Evolutionary conservation across 768 basidiomycete genomes (phyloP).

Genomic region (Gelatoporia subvermispora): DNA sequence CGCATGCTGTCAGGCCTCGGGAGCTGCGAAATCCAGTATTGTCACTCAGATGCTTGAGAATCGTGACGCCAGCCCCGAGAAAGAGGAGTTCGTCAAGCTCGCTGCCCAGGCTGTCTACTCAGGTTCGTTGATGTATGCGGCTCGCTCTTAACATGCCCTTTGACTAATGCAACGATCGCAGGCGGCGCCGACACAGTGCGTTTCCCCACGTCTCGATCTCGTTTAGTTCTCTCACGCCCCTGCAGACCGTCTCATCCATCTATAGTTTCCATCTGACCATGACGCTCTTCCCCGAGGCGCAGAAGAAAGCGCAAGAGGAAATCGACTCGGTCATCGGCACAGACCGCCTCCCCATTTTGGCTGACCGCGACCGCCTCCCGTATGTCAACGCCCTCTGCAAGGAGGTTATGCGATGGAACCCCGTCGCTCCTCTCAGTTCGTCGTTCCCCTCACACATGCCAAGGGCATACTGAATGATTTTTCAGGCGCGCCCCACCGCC

Average conservation of each 20-base stretch:
- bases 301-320: constrained; percentile 25
- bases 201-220: constrained; percentile 10
- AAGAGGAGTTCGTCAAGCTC: constrained; percentile 65
- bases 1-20: constrained; percentile 40
- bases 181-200: constrained; percentile 38
- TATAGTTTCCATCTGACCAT: constrained; percentile 28
- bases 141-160: not conserved
- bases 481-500: constrained; percentile 25
- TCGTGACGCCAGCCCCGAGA: constrained; percentile 44
- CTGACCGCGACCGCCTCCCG: constrained; percentile 20
- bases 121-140: no score
- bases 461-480: not conserved
- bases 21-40: constrained; percentile 54
- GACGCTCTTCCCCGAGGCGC: constrained; percentile 25
- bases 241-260: constrained; percentile 24
- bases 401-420: constrained; percentile 26
- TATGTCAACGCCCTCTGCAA: constrained; percentile 21
- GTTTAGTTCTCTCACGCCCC: not conserved
- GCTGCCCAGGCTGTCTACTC: constrained; percentile 31
- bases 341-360: constrained; percentile 22
- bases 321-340: constrained; percentile 26
- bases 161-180: constrained; percentile 11
- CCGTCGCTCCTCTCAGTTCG: constrained; percentile 22
- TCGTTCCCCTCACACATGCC: not conserved
- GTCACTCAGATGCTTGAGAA: constrained; percentile 53